Conservation (phyloP, 2,329 filamentous ascomycete species). For the Fusarium verticillioides region DNA sequence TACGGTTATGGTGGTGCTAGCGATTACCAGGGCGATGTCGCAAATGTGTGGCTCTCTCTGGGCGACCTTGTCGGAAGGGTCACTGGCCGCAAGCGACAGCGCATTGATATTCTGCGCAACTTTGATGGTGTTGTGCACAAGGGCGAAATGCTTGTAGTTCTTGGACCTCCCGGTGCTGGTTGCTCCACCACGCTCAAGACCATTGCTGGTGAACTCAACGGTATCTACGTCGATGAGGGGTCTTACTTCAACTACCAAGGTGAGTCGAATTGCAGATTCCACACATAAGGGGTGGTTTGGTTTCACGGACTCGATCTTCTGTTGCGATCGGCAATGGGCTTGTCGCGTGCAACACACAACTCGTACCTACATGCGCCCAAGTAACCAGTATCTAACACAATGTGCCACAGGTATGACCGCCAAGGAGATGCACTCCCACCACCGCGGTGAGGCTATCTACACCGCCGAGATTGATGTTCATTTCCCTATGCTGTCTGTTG, state of each 20-base stretch:
- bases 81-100: conserved; percentile 62
- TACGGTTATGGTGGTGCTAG: conserved; percentile 74
- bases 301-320: conserved; percentile 8
- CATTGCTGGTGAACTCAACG: conserved; percentile 83
- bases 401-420: conserved; percentile 66
- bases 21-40: conserved; percentile 76
- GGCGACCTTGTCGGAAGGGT: conserved; percentile 59
- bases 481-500: conserved; percentile 80
- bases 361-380: not conserved
- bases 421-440: conserved; percentile 79
- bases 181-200: conserved; percentile 90
- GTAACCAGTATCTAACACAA: conserved; percentile 26
- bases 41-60: conserved; percentile 67
- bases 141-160: conserved; percentile 80
- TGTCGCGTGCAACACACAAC: conserved; percentile 16
- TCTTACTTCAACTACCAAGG: conserved; percentile 87
- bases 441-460: conserved; percentile 88
- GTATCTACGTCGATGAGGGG: conserved; percentile 75
- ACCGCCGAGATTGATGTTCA: conserved; percentile 86
- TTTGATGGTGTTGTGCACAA: conserved; percentile 76
- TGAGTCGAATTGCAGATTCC: conserved; percentile 42
- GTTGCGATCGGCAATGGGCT: conserved; percentile 7
- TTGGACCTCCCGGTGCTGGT: conserved; percentile 77
- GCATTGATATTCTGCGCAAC: conserved; percentile 74
- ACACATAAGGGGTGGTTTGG: not conserved